Evolutionary conservation across 768 basidiomycete genomes (phyloP), one percentile per base, ranked within the genome.

Genomic region (Phaffia australis): DNA sequence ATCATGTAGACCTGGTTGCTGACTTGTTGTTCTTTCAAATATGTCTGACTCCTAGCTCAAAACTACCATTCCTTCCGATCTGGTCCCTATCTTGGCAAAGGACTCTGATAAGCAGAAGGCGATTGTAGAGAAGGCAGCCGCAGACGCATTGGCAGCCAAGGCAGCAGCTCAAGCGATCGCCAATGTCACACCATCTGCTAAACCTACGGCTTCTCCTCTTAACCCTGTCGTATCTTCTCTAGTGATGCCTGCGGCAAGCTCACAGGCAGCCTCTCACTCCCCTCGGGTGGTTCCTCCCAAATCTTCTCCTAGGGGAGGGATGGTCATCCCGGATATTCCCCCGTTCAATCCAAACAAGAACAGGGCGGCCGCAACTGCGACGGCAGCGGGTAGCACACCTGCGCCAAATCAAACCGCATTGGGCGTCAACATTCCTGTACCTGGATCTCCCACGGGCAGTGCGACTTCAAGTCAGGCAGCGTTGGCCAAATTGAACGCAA

Each of bases 1-100:
- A 14, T n/a, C 29, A 25, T 25, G 51, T 55, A 27, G 16, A 42
- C 29, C 29, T 56, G 63, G 29, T 47, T 23, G 63, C 58, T 29
- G 32, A 65, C 23, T 35, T 56, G 23, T 58, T 47, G 11, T 55
- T 21, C 49, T 30, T 60, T 6, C 32, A 29, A 18, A 19, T 46
- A 18, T 27, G 1, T 47, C 59, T 23, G 14, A 18, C 61, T 18
- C 58, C 32, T 71, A 93, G 89, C 83, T 94, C 59, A 94, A 93
- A 75, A 87, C 91, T 75, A 90, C 89, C 21, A 92, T 98, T 70
- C 93, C 94, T 18, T 88, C 90, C 32, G 94, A 98, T 74, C 82
- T 98, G 60, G 87, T 97, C 21, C 82, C 87, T 3, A 92, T 97
- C 73, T 79, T 97, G 27, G 87, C 94, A 51, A 97, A 95, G 78